Conservation (phyloP, 768 basidiomycete species). For the Macrolepiota fuliginosa region DNA sequence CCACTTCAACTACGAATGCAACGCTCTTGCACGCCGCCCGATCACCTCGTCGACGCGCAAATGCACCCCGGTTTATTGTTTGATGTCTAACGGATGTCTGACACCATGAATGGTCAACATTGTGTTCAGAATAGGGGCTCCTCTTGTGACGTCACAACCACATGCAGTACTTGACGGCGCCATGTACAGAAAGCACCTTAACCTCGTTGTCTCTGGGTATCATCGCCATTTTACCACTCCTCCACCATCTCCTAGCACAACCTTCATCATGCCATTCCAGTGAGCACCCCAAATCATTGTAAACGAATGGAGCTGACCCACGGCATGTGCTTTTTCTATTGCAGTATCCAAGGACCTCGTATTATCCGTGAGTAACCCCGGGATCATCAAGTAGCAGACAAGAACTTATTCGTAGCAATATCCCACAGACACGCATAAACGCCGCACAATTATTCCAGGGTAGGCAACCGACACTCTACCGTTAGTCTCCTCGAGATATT, state of each 20-base stretch:
- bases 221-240: background rate
- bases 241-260: background rate
- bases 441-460: slow-evolving; percentile 32
- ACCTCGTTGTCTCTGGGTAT: background rate
- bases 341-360: slow-evolving; percentile 25
- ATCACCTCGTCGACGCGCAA: no score
- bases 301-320: slow-evolving; percentile 7
- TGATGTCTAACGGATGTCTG: no score
- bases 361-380: slow-evolving; percentile 20
- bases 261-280: slow-evolving; percentile 17
- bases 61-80: background rate
- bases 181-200: background rate
- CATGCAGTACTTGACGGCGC: background rate
- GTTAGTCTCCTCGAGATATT: slow-evolving; percentile 1
- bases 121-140: background rate
- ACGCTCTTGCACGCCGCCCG: no score
- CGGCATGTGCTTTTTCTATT: slow-evolving; percentile 3
- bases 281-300: background rate
- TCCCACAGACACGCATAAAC: slow-evolving; percentile 25
- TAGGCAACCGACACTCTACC: slow-evolving; percentile 10
- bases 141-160: background rate
- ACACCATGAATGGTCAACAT: background rate
- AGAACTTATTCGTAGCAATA: background rate
- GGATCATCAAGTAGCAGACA: background rate
- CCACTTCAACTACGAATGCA: no score